phyloP scores from a whole-genome alignment of 2,329 filamentous ascomycete genomes.

The Beauveria australis region DNA sequence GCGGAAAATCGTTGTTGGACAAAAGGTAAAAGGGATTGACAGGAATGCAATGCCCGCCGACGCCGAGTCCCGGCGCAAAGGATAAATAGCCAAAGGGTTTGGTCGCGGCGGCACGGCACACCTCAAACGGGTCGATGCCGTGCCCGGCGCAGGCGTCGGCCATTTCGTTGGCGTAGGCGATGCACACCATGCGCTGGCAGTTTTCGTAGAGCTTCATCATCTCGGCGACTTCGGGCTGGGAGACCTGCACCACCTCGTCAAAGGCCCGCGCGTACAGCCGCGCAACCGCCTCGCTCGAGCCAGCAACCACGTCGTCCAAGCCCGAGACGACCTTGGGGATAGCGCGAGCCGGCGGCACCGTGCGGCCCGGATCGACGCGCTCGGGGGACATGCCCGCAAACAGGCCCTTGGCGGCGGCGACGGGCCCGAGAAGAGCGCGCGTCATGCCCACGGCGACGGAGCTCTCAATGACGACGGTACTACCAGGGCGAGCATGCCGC shows the following conservation, averaged over 20 bases:
- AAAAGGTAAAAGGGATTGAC: slow-evolving; percentile 47
- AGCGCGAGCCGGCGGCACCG: slow-evolving; percentile 27
- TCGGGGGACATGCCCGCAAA: slow-evolving; percentile 44
- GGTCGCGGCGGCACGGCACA: slow-evolving; percentile 38
- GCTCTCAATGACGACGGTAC: slow-evolving; percentile 43
- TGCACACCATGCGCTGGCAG: slow-evolving; percentile 47
- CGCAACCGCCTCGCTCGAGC: slow-evolving; percentile 35
- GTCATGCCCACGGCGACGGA: slow-evolving; percentile 49
- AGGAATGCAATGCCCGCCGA: slow-evolving; percentile 49
- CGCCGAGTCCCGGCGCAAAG: slow-evolving; percentile 38
- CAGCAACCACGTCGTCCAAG: slow-evolving; percentile 36
- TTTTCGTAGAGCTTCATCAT: slow-evolving; percentile 53
- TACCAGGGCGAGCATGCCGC: slow-evolving; percentile 32
- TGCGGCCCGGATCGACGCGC: slow-evolving; percentile 43
- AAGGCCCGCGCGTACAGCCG: slow-evolving; percentile 40
- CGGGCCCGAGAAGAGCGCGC: slow-evolving; percentile 36
- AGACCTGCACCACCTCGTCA: slow-evolving; percentile 38
- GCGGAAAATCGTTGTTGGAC: slow-evolving; percentile 37
- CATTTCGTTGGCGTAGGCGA: slow-evolving; percentile 50
- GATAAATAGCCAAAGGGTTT: slow-evolving; percentile 47
- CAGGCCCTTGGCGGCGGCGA: slow-evolving; percentile 33
- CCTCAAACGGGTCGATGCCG: slow-evolving; percentile 42
- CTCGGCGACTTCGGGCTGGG: slow-evolving; percentile 45
- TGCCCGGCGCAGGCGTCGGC: slow-evolving; percentile 40
- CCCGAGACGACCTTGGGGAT: slow-evolving; percentile 49